Evolutionary conservation across 177 flowering plant genomes (phyloP).

Genomic region (Vitis hybrid): DNA sequence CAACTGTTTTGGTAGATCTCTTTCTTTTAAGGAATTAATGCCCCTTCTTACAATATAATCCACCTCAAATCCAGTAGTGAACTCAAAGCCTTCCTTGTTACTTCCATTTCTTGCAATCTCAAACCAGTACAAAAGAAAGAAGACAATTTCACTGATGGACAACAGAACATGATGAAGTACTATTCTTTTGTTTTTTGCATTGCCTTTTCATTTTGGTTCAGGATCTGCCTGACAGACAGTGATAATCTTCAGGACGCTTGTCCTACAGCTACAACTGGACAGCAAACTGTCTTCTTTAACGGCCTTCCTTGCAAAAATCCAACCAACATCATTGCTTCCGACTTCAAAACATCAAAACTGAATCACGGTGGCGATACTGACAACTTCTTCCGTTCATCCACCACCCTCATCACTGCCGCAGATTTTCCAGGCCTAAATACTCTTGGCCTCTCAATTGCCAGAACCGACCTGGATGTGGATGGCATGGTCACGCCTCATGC

Average conservation of each 20-base stretch:
- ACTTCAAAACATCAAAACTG: conserved; percentile 52
- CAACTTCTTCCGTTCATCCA: conserved; percentile 39
- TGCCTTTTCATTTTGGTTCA: conserved; percentile 7
- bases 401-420: conserved; percentile 43
- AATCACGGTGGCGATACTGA: conserved; percentile 44
- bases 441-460: conserved; percentile 59
- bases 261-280: conserved; percentile 32
- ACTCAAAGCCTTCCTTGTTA: conserved; percentile 38
- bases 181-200: background rate
- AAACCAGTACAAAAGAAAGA: background rate
- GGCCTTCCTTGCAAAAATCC: conserved; percentile 73
- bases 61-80: conserved; percentile 38
- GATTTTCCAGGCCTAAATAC: conserved; percentile 80
- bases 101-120: conserved; percentile 26
- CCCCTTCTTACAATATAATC: conserved; percentile 32
- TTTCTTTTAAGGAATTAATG: conserved; percentile 32
- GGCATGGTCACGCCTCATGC: conserved; percentile 61
- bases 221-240: conserved; percentile 28
- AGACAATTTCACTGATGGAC: background rate
- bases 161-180: conserved; percentile 16
- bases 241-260: conserved; percentile 56
- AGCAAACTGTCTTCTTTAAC: conserved; percentile 47
- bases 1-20: background rate
- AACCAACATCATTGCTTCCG: conserved; percentile 34
- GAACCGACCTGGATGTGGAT: conserved; percentile 54